These are phyloP conservation scores for Posidonia oceanica DNA, from an alignment of 116 monocot genomes.

Conservation along the genomic window DNA sequence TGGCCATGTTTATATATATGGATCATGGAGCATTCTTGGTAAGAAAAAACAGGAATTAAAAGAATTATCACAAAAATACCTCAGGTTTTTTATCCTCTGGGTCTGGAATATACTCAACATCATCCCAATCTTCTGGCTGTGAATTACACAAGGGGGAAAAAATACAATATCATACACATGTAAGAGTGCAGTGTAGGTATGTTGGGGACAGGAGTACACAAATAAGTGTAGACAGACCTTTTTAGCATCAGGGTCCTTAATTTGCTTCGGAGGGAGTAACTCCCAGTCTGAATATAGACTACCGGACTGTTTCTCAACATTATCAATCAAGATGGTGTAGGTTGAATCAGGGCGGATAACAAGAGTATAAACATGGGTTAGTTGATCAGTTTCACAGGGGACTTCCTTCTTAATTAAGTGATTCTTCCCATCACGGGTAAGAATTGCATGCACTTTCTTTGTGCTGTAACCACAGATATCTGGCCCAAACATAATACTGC, in stretches of 20 bases:
- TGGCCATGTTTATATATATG: not conserved
- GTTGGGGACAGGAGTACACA: not conserved
- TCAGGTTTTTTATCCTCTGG: slow-evolving; percentile 70
- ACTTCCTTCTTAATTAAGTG: slow-evolving; percentile 75
- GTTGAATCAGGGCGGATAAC: slow-evolving; percentile 56
- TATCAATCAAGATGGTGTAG: slow-evolving; percentile 70
- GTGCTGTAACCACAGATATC: slow-evolving; percentile 80
- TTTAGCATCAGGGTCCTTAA: slow-evolving; percentile 71
- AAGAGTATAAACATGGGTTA: slow-evolving; percentile 68
- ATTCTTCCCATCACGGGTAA: slow-evolving; percentile 46
- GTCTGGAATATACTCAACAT: slow-evolving; percentile 62
- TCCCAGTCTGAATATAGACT: slow-evolving; percentile 62
- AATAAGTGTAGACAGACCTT: slow-evolving; percentile 25
- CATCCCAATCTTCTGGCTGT: slow-evolving; percentile 86
- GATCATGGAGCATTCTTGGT: not conserved
- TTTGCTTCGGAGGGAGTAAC: slow-evolving; percentile 59
- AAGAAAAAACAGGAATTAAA: not conserved
- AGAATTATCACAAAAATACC: slow-evolving; percentile 17
- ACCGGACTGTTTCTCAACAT: slow-evolving; percentile 56
- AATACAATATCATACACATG: not conserved
- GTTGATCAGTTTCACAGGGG: slow-evolving; percentile 62
- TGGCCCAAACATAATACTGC: slow-evolving; percentile 83
- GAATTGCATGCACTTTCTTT: slow-evolving; percentile 66
- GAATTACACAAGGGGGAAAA: not conserved
- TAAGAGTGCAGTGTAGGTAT: too few species aligned